Evolutionary conservation across 2,329 filamentous ascomycete species (phyloP), one percentile per base, ranked within the genome.

Genomic region (Escovopsis sp.): DNA sequence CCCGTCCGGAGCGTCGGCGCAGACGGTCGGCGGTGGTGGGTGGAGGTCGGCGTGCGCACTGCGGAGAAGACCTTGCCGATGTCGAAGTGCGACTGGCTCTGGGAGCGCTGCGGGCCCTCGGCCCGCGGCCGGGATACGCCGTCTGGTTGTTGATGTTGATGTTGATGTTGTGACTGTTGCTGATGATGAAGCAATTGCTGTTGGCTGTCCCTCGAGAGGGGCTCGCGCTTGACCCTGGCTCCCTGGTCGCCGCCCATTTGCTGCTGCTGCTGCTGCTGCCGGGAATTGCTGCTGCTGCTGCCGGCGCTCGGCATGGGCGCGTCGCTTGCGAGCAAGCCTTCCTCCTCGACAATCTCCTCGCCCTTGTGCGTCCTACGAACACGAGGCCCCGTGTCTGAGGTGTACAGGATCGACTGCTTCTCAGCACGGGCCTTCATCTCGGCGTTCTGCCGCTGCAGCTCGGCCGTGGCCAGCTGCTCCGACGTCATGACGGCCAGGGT

Each of bases 311-410:
- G 55, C 14, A 51, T 47, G 8, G 53, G 53, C n/a, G 51, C 48
- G 17, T 60, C 55, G 26, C 49, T 53, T 11, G 47, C 51, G n/a
- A 56, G 40, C 27, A 58, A 53, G n/a, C 59, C 66, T 25, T 92
- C 84, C 31, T 80, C 76, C 41, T 88, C 86, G 13, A 96, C 70
- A 13, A 94, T 57, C 52, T 96, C 90, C 39, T 94, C 87, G 11
- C 90, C 90, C 56, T 96, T 96, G 62, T 96, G 88, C 2, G 88
- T 94, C 45, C 83, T 76, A 48, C 86, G 73, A 38, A 94, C 78
- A 3, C 86, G 76, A 4, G 87, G 85, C 33, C 73, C 69, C 1
- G 55, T 54, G 14, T 81, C 75, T 15, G 82, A 73, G 12, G 84
- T 72, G 40, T 88, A 76, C 25, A 93, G 70, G 32, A 90, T 87